A percentile compares a stretch with the other conserved stretches of the same genome.
Conservation (phyloP, 2,329 filamentous ascomycete genomes). For the Atkinsonella texensis region DNA sequence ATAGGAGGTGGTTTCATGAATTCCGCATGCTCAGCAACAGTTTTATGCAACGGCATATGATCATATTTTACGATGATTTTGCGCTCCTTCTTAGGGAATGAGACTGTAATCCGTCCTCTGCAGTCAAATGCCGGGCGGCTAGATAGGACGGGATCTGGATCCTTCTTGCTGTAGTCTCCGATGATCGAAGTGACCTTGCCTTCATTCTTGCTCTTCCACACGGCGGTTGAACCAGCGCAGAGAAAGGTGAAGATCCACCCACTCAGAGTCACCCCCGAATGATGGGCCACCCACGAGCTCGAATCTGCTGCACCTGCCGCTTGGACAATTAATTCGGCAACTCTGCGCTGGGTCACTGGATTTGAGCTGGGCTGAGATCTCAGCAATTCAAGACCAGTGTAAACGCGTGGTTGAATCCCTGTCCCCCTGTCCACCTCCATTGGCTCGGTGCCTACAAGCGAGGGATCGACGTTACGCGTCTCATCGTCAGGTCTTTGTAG, state of each 20-base stretch:
- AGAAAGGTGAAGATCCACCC: slow-evolving; percentile 43
- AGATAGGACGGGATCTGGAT: slow-evolving; percentile 29
- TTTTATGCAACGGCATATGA: slow-evolving; percentile 45
- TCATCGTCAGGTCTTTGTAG: slow-evolving; percentile 26
- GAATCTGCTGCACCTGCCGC: slow-evolving; percentile 32
- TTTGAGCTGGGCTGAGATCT: slow-evolving; percentile 37
- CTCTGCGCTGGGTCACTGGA: slow-evolving; percentile 34
- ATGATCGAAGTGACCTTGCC: slow-evolving; percentile 27
- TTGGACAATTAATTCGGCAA: slow-evolving; percentile 36
- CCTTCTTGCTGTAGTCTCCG: slow-evolving; percentile 36
- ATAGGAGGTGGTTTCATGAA: slow-evolving; percentile 33
- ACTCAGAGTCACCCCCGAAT: slow-evolving; percentile 30
- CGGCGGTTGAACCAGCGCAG: slow-evolving; percentile 39
- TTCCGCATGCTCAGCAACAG: slow-evolving; percentile 37
- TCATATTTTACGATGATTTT: slow-evolving; percentile 41
- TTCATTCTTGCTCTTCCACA: slow-evolving; percentile 38
- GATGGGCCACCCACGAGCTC: slow-evolving; percentile 35
- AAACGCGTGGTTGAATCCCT: slow-evolving; percentile 21
- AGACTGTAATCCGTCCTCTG: slow-evolving; percentile 36
- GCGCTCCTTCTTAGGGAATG: slow-evolving; percentile 35
- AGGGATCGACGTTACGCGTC: slow-evolving; percentile 22
- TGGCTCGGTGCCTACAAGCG: slow-evolving; percentile 17
- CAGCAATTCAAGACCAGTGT: slow-evolving; percentile 33
- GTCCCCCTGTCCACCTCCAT: slow-evolving; percentile 6
- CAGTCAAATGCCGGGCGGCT: slow-evolving; percentile 49